These are phyloP conservation scores for Phytopythium montanum DNA, from an alignment of 352 stramenopile genomes.

Conservation along the genomic window DNA sequence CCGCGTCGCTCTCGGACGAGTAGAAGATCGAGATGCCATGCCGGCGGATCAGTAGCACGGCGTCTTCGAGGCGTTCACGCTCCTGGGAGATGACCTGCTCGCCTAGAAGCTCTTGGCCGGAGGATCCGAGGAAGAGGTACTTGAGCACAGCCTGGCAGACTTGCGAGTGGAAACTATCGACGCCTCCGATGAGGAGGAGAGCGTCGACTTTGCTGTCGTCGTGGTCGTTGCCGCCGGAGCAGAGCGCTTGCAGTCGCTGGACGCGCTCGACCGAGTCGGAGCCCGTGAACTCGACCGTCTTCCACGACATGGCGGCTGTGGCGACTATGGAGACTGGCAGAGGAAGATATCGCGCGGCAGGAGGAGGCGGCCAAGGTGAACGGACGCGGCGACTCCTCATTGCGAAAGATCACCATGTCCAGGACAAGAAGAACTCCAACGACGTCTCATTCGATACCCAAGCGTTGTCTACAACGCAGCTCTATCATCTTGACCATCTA, in stretches of 20 bases:
- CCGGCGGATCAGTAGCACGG: slow-evolving; percentile 54
- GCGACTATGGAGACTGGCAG: not conserved
- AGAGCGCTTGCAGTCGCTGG: slow-evolving; percentile 49
- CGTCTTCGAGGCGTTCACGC: slow-evolving; percentile 62
- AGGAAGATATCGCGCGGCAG: not conserved
- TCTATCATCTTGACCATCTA: no score
- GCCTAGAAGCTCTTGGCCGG: slow-evolving; percentile 66
- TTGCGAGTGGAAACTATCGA: slow-evolving; percentile 67
- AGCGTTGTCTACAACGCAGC: no score
- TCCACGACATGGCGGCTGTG: slow-evolving; percentile 34
- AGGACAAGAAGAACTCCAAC: not conserved
- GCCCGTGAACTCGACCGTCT: slow-evolving; percentile 49
- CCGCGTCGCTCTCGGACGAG: slow-evolving; percentile 59
- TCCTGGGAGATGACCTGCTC: slow-evolving; percentile 70
- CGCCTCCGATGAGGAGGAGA: slow-evolving; percentile 61
- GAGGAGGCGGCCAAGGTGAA: not conserved
- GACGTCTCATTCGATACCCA: not conserved
- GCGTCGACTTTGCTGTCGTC: slow-evolving; percentile 26
- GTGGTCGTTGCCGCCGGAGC: slow-evolving; percentile 7
- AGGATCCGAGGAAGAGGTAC: slow-evolving; percentile 69
- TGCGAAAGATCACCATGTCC: not conserved
- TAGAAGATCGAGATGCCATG: slow-evolving; percentile 53
- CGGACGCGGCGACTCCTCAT: slow-evolving; percentile 1
- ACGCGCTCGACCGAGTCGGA: slow-evolving; percentile 54
- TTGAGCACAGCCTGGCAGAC: slow-evolving; percentile 64